Conservation (phyloP, 148 eudicot genomes). For the Limonium bicolor region DNA sequence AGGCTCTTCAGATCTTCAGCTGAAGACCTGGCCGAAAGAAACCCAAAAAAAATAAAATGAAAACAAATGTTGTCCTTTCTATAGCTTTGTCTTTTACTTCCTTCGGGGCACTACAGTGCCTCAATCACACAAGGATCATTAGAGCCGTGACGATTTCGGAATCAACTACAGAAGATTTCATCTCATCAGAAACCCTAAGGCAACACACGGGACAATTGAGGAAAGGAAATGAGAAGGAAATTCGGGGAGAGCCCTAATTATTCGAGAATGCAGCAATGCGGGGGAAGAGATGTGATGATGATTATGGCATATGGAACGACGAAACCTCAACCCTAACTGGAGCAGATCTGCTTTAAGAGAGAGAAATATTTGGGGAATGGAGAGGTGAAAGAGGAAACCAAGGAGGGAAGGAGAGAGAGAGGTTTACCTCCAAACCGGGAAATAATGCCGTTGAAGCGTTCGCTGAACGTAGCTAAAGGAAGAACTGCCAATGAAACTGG, state of each 20-base stretch:
- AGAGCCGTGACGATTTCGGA: background rate
- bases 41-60: no score
- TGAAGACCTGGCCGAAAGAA: slow-evolving; percentile 25
- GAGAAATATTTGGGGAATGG: background rate
- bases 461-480: slow-evolving; percentile 1
- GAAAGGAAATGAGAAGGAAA: no score
- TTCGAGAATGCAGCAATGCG: background rate
- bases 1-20: slow-evolving; percentile 45
- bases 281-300: background rate
- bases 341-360: background rate
- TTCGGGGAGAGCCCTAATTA: background rate
- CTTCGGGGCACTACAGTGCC: background rate
- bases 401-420: background rate
- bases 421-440: background rate
- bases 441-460: slow-evolving; percentile 2
- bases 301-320: background rate
- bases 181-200: background rate
- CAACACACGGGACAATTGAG: no score
- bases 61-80: no score
- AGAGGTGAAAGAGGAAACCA: background rate
- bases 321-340: background rate
- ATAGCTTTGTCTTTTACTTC: background rate
- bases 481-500: no score
- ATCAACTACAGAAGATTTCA: background rate
- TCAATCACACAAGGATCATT: slow-evolving; percentile 1